These are phyloP conservation scores for Mycena latifolia DNA, from an alignment of 768 basidiomycete genomes.

Conservation along the genomic window DNA sequence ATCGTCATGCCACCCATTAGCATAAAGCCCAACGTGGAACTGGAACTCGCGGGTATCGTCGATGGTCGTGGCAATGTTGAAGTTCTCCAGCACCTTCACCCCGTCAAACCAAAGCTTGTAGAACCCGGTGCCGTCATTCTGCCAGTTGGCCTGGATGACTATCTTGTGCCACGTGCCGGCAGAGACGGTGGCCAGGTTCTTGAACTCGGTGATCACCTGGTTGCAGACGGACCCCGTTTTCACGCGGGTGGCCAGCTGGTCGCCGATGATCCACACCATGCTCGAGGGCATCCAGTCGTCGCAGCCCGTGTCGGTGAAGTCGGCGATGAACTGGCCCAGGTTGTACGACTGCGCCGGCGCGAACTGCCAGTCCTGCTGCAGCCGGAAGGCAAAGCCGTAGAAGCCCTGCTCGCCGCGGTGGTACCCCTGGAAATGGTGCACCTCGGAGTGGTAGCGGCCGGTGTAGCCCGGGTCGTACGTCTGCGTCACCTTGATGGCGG, in stretches of 20 bases:
- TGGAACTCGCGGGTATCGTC: conserved; percentile 18
- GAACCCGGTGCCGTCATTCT: conserved; percentile 15
- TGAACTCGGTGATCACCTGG: conserved; percentile 15
- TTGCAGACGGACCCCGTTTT: conserved; percentile 7
- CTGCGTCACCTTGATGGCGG: conserved; percentile 16
- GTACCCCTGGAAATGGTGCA: too few relatives aligned
- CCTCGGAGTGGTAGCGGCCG: conserved; percentile 11
- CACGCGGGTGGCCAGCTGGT: conserved; percentile 15
- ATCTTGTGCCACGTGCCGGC: conserved; percentile 15
- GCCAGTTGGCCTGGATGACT: conserved; percentile 14
- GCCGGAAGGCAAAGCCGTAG: conserved; percentile 10
- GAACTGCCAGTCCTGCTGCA: conserved; percentile 23
- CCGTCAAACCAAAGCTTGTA: conserved; percentile 22
- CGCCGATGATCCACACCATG: conserved; percentile 21
- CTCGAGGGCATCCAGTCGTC: conserved; percentile 14
- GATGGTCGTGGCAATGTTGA: conserved; percentile 15
- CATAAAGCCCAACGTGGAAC: conserved; percentile 18
- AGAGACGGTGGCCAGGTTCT: conserved; percentile 18
- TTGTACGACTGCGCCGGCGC: conserved; percentile 10
- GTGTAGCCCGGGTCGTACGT: conserved; percentile 17
- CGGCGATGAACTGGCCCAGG: conserved; percentile 20
- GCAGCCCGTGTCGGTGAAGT: conserved; percentile 20
- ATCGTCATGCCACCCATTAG: conserved; percentile 21
- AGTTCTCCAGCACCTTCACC: conserved; percentile 15
- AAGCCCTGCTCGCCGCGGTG: too few relatives aligned